These are phyloP conservation scores for Malus asiatica DNA, from an alignment of 306 rosid species.

Conservation along the genomic window DNA sequence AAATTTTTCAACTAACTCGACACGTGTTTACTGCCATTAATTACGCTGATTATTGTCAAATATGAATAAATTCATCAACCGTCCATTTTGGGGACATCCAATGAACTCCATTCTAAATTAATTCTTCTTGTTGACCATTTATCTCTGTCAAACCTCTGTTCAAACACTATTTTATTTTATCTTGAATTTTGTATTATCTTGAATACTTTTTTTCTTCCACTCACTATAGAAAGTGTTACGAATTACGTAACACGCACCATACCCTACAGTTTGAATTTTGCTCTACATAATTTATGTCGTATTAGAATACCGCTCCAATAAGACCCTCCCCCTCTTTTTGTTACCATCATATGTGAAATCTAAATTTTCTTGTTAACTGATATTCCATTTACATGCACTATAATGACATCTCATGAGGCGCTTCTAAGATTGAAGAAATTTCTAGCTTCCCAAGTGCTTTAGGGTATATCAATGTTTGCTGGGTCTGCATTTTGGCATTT, in stretches of 20 bases:
- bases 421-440: constrained; percentile 30
- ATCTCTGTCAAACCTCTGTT: not conserved
- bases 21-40: not conserved
- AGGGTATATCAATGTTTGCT: constrained; percentile 52
- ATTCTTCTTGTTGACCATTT: not conserved
- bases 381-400: too few relatives aligned
- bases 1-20: not conserved
- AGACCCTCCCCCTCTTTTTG: too few relatives aligned
- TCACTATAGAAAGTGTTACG: not conserved
- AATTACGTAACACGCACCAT: too few relatives aligned
- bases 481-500: constrained; percentile 65
- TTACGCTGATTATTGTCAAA: not conserved
- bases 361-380: too few relatives aligned
- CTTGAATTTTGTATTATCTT: not conserved
- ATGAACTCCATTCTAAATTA: not conserved
- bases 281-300: not conserved
- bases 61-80: not conserved
- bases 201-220: too few relatives aligned
- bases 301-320: too few relatives aligned
- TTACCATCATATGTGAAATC: too few relatives aligned
- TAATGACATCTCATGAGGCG: constrained; percentile 18
- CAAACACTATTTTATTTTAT: not conserved
- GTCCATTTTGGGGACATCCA: not conserved
- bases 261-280: not conserved
- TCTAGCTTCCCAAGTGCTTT: constrained; percentile 21